Conservation (phyloP, 2,329 filamentous ascomycete species). For the Aspergillus latus region DNA sequence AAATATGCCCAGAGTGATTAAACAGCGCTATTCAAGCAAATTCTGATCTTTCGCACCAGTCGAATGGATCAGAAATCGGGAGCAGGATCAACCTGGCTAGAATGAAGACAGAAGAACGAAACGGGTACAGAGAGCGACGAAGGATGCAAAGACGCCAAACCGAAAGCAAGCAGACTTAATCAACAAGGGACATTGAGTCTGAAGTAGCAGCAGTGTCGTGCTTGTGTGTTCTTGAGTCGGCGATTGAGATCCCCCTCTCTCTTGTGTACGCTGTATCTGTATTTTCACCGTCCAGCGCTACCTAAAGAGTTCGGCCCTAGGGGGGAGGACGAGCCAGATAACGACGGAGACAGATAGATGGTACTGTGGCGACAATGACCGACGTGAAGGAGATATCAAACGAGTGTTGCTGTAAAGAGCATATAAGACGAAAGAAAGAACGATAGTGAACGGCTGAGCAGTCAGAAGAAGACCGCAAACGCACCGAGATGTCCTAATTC, state of each 20-base stretch:
- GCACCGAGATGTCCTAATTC: neutral
- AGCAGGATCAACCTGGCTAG: conserved; percentile 32
- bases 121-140: neutral
- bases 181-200: neutral
- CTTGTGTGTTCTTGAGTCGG: neutral
- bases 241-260: conserved; percentile 3
- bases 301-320: neutral
- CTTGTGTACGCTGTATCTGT: neutral
- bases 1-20: conserved; percentile 3
- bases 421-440: neutral
- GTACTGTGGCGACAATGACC: neutral
- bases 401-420: neutral
- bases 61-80: conserved; percentile 9
- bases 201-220: neutral
- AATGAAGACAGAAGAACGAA: conserved; percentile 15
- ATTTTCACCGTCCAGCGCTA: neutral
- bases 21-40: conserved; percentile 13
- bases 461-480: neutral
- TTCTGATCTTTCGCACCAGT: conserved; percentile 9
- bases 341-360: neutral
- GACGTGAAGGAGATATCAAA: conserved; percentile 4
- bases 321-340: neutral
- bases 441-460: neutral
- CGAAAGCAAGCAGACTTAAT: neutral
- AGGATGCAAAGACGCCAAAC: conserved; percentile 1